Percentiles rank a stretch among this genome's conserved stretches.
phyloP scores from a whole-genome alignment of 139 green algal species.

The Eudorina sp. region DNA sequence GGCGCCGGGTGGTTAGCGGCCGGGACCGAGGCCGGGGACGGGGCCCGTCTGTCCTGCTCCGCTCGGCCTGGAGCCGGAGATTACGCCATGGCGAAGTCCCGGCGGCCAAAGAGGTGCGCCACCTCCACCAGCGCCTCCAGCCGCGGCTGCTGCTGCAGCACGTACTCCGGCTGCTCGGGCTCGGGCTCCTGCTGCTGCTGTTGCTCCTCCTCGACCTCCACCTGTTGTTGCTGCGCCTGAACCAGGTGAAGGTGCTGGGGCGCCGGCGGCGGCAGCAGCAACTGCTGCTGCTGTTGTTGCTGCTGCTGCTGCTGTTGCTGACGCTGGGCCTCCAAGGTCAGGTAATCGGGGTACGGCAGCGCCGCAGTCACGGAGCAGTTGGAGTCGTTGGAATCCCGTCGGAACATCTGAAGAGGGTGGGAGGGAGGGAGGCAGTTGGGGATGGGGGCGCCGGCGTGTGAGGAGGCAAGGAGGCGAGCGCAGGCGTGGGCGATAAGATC shows the following conservation, averaged over 20 bases:
- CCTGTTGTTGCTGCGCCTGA: background rate
- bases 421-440: too few species aligned
- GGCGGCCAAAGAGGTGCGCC: background rate
- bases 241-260: background rate
- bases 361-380: background rate
- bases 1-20: too few species aligned
- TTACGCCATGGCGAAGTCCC: constrained; percentile 29
- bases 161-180: background rate
- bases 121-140: constrained; percentile 17
- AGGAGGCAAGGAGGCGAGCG: too few species aligned
- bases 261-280: background rate
- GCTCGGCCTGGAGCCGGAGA: too few species aligned
- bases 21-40: too few species aligned
- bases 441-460: too few species aligned
- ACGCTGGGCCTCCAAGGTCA: background rate
- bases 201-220: background rate
- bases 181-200: background rate
- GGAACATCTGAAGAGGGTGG: background rate
- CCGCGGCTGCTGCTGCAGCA: background rate
- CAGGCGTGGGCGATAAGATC: too few species aligned
- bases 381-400: constrained; percentile 30
- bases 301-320: background rate
- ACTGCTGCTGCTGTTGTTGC: background rate
- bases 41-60: too few species aligned
- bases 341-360: background rate